Evolutionary conservation across 1,139 yeast species (phyloP), one percentile per base, ranked within the genome.

Genomic region (Lizanozyma gosingica): DNA sequence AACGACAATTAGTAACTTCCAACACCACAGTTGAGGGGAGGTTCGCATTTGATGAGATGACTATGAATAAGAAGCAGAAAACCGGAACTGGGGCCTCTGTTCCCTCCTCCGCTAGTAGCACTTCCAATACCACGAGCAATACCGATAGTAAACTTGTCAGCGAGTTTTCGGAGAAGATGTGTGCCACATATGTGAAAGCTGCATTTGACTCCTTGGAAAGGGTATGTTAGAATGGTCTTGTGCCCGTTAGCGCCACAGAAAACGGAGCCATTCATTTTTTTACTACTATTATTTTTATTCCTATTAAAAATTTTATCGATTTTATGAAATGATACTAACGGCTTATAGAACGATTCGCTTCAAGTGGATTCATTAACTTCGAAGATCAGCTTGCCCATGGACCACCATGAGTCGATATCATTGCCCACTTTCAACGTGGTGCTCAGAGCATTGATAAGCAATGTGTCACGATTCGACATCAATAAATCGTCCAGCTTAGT

Each of bases 191-290:
- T 54, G 79, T 83, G 29, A 74, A 72, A 49, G 73, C 84, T 43
- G 94, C 94, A 33, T 63, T 85, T 48, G 83, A 80, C 40, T 76
- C 83, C 42, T 65, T 83, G 53, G 88, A 82, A 46, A 74, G 69
- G 62, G 71, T 65, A 76, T 67, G 73, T 69, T n/a, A n/a, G n/a
- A n/a, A n/a, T n/a, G n/a, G n/a, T n/a, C n/a, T n/a, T n/a, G n/a
- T n/a, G n/a, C n/a, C n/a, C n/a, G n/a, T n/a, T n/a, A n/a, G n/a
- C n/a, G n/a, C n/a, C n/a, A n/a, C n/a, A n/a, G n/a, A n/a, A n/a
- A n/a, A n/a, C n/a, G n/a, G n/a, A n/a, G n/a, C n/a, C n/a, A n/a
- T 69, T 60, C 35, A 38, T 33, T 36, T 43, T 37, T 39, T 39
- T 35, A 36, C 36, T 32, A 41, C 18, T 39, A 35, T 38, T 40